Conservation (phyloP, 2,329 filamentous ascomycete species). For the Ascochyta fabae region DNA sequence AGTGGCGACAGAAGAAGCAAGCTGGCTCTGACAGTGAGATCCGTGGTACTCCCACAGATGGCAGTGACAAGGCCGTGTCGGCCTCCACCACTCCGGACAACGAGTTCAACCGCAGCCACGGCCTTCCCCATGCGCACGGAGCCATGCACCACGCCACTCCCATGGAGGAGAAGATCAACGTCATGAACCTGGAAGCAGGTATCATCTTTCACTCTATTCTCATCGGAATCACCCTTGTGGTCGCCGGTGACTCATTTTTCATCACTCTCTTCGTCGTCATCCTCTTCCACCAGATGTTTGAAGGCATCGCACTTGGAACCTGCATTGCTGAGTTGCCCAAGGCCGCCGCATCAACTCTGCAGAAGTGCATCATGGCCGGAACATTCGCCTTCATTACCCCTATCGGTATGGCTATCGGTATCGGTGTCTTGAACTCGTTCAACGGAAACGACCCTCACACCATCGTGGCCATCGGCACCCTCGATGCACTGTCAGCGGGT, state of each 20-base stretch:
- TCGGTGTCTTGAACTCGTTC: conserved; percentile 72
- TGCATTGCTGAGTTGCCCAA: conserved; percentile 68
- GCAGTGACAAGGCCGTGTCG: conserved; percentile 24
- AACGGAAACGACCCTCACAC: conserved; percentile 76
- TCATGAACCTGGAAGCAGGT: conserved; percentile 74
- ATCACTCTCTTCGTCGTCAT: conserved; percentile 67
- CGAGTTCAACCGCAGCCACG: conserved; percentile 24
- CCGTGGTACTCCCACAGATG: conserved; percentile 5
- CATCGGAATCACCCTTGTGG: conserved; percentile 67
- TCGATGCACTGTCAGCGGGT: conserved; percentile 76
- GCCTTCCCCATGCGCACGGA: conserved; percentile 29
- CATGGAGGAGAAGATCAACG: conserved; percentile 60
- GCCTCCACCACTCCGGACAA: conserved; percentile 19
- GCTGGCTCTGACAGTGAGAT: conserved; percentile 22
- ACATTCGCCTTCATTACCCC: conserved; percentile 76
- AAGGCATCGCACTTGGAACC: conserved; percentile 75
- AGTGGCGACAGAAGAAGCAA: conserved; percentile 40
- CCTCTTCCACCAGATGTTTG: conserved; percentile 80
- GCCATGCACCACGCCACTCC: conserved; percentile 27
- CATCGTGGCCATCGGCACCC: conserved; percentile 72
- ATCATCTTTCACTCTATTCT: conserved; percentile 77
- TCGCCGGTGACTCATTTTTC: conserved; percentile 59
- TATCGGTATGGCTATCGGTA: conserved; percentile 80
- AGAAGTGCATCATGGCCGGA: conserved; percentile 67
- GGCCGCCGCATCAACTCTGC: conserved; percentile 42